Evolutionary conservation across 139 green algal species (phyloP), one percentile per base, ranked within the genome.

Genomic region (Coccomyxa sp.): DNA sequence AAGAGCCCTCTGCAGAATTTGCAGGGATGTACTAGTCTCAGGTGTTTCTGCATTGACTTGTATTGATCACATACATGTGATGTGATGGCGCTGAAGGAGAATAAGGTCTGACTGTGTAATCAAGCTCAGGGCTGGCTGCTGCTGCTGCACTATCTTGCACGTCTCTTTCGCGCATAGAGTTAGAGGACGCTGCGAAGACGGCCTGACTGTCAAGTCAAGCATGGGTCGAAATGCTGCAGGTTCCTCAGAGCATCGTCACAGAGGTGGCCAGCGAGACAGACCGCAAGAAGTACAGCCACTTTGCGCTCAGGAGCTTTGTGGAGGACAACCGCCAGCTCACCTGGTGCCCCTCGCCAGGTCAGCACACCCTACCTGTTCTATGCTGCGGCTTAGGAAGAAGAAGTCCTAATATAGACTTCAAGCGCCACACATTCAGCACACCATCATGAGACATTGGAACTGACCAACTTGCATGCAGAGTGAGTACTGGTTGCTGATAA

Each of bases 281-380:
- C 5, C n/a, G 55, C 41, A 58, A 37, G 29, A 92, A 90, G 77
- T 94, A 92, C 36, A 29, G 79, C 0, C 74, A 74, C 29, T 95
- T 86, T 71, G 77, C 75, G 5, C 74, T 94, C 78, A 81, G 89
- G 54, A 93, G 83, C 22, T 98, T 94, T 80, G 92, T 99, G 58
- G 95, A 99, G 39, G 90, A 97, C 79, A 97, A 95, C 84, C 76
- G 78, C 8, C 50, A 79, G 39, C 81, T 98, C 50, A 84, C 84
- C 33, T 98, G 94, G 95, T 99, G 95, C 79, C 88, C 90, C 31
- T 84, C 86, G 8, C 80, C 78, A 7, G n/a, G n/a, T n/a, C n/a
- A n/a, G n/a, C 64, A 44, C 35, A 68, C 36, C 55, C 6, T 2
- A 1, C 29, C 24, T 3, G 24, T 3, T n/a, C n/a, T n/a, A n/a